phyloP scores from a whole-genome alignment of 257 asterid species.

The Craterostigma plantagineum region DNA sequence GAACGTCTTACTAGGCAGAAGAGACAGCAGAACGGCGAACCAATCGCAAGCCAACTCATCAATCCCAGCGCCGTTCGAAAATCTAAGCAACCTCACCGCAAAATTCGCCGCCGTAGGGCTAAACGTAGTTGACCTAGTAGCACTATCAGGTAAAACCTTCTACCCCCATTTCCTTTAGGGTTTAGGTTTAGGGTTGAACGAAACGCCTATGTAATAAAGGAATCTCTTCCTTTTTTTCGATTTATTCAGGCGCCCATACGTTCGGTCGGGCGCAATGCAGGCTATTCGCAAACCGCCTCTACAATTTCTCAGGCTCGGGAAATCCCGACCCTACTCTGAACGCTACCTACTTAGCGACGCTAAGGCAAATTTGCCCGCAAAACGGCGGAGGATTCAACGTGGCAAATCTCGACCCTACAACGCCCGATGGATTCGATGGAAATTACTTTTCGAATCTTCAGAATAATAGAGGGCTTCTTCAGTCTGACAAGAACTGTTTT shows the following conservation, averaged over 20 bases:
- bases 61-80: slow-evolving; percentile 37
- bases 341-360: slow-evolving; percentile 23
- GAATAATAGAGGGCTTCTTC: slow-evolving; percentile 36
- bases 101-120: slow-evolving; percentile 45
- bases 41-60: slow-evolving; percentile 36
- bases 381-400: slow-evolving; percentile 17
- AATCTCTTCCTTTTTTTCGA: not conserved
- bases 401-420: slow-evolving; percentile 33
- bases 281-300: slow-evolving; percentile 21
- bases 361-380: slow-evolving; percentile 44
- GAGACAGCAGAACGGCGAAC: slow-evolving; percentile 43
- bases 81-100: slow-evolving; percentile 25
- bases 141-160: slow-evolving; percentile 40
- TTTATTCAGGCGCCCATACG: slow-evolving; percentile 58
- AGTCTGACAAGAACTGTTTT: slow-evolving; percentile 42
- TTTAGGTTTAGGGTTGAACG: too few species aligned
- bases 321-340: slow-evolving; percentile 46
- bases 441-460: slow-evolving; percentile 36
- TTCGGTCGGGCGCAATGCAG: slow-evolving; percentile 49
- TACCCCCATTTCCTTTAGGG: not conserved
- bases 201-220: not conserved
- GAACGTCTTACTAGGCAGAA: slow-evolving; percentile 45
- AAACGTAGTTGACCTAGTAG: slow-evolving; percentile 28
- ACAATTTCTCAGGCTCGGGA: slow-evolving; percentile 32
- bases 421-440: slow-evolving; percentile 26